phyloP scores from a whole-genome alignment of 2,329 filamentous ascomycete species.

The Sclerotinia minor region DNA sequence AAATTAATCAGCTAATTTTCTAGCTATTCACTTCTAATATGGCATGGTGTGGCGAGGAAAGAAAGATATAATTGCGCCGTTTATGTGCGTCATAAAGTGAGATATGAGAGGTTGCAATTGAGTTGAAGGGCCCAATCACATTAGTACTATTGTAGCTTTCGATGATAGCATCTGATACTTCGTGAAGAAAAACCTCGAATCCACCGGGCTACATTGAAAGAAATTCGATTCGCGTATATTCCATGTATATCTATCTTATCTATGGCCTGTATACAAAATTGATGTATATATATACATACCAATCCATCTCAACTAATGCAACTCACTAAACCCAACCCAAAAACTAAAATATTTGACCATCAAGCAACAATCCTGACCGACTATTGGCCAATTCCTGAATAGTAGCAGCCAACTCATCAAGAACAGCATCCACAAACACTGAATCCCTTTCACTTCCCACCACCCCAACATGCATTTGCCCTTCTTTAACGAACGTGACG shows the following conservation, averaged over 20 bases:
- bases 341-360: slow-evolving; percentile 23
- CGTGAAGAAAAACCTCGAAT: no score
- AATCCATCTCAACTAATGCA: background rate
- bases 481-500: slow-evolving; percentile 47
- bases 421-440: slow-evolving; percentile 42
- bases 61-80: background rate
- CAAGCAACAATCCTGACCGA: slow-evolving; percentile 26
- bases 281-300: no score
- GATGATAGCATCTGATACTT: background rate
- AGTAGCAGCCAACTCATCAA: slow-evolving; percentile 39
- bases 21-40: background rate
- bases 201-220: background rate
- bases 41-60: background rate
- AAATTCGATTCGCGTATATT: background rate
- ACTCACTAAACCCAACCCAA: background rate
- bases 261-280: background rate
- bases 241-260: background rate
- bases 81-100: background rate
- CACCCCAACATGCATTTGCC: slow-evolving; percentile 47
- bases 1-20: background rate
- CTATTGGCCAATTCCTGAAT: slow-evolving; percentile 31
- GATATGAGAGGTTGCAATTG: background rate
- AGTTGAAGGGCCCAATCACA: background rate
- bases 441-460: slow-evolving; percentile 47
- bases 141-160: background rate